phyloP scores from a whole-genome alignment of 495 filamentous ascomycete genomes.

The Penicillium mononematosum region DNA sequence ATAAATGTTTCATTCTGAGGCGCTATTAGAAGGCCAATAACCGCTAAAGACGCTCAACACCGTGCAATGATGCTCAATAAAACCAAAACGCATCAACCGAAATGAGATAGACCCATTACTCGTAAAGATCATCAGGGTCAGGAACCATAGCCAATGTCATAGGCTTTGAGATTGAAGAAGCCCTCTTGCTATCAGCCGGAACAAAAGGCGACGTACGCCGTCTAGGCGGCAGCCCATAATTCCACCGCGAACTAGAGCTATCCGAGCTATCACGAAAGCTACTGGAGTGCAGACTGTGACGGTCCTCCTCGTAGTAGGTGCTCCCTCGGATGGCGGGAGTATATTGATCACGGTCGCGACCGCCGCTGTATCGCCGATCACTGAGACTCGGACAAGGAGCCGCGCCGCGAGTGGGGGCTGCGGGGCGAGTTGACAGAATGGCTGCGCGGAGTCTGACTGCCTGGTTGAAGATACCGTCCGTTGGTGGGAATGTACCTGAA shows the following conservation, averaged over 20 bases:
- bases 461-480: slow-evolving; percentile 22
- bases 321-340: not conserved
- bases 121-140: slow-evolving; percentile 43
- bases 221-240: slow-evolving; percentile 16
- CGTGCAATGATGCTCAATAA: slow-evolving; percentile 16
- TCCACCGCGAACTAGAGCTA: slow-evolving; percentile 1
- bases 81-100: slow-evolving; percentile 1
- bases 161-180: slow-evolving; percentile 24
- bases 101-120: slow-evolving; percentile 21
- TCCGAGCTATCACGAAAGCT: slow-evolving; percentile 13
- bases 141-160: slow-evolving; percentile 47
- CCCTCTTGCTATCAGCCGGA: slow-evolving; percentile 26
- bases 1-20: slow-evolving; percentile 8
- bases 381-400: slow-evolving; percentile 16
- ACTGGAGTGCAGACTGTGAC: slow-evolving; percentile 13
- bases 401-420: slow-evolving; percentile 9
- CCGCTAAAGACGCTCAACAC: slow-evolving; percentile 10
- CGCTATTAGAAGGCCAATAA: not conserved
- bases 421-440: slow-evolving; percentile 22
- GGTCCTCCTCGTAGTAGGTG: slow-evolving; percentile 17
- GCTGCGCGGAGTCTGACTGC: slow-evolving; percentile 11
- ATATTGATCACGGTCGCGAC: slow-evolving; percentile 4
- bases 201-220: slow-evolving; percentile 21
- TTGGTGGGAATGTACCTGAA: slow-evolving; percentile 41
- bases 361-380: slow-evolving; percentile 5